Evolutionary conservation across 2,329 filamentous ascomycete genomes (phyloP).

Genomic region (Phoma herbarum): DNA sequence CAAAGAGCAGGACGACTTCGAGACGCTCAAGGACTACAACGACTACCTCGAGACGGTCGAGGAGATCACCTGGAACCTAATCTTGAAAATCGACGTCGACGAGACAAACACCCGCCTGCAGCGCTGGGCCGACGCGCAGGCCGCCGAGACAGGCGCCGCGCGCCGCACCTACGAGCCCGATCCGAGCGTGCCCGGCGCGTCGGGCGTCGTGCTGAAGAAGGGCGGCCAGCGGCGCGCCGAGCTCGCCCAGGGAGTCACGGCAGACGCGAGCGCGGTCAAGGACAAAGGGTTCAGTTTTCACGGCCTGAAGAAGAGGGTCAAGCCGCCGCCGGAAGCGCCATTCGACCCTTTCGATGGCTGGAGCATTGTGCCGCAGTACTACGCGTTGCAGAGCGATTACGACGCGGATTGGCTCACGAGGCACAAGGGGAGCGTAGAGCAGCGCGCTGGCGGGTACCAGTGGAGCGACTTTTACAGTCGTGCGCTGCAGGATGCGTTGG

Average conservation of each 20-base stretch:
- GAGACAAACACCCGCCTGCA: slow-evolving; percentile 67
- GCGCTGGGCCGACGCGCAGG: slow-evolving; percentile 78
- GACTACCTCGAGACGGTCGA: slow-evolving; percentile 95
- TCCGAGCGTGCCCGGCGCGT: slow-evolving; percentile 24
- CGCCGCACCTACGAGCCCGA: slow-evolving; percentile 39
- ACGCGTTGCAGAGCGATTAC: slow-evolving; percentile 74
- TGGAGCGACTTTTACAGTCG: slow-evolving; percentile 82
- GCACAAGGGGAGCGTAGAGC: slow-evolving; percentile 70
- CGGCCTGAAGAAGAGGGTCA: slow-evolving; percentile 74
- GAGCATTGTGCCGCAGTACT: slow-evolving; percentile 70
- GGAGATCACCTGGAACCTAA: slow-evolving; percentile 86
- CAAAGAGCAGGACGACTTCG: slow-evolving; percentile 88
- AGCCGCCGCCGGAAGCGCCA: slow-evolving; percentile 71
- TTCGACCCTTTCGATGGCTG: slow-evolving; percentile 91
- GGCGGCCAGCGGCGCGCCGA: slow-evolving; percentile 67
- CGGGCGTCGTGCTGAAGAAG: slow-evolving; percentile 65
- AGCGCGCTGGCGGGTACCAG: slow-evolving; percentile 83
- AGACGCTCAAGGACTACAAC: slow-evolving; percentile 83
- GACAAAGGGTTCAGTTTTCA: slow-evolving; percentile 70
- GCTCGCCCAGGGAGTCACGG: slow-evolving; percentile 11
- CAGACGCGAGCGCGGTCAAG: slow-evolving; percentile 34
- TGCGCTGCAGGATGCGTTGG: slow-evolving; percentile 87
- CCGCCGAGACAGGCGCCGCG: slow-evolving; percentile 59
- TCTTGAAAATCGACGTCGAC: slow-evolving; percentile 74
- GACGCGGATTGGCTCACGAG: slow-evolving; percentile 76